Base-by-base conservation (phyloP, 805 yeast genomes). In the Cyberlindnera americana region DNA sequence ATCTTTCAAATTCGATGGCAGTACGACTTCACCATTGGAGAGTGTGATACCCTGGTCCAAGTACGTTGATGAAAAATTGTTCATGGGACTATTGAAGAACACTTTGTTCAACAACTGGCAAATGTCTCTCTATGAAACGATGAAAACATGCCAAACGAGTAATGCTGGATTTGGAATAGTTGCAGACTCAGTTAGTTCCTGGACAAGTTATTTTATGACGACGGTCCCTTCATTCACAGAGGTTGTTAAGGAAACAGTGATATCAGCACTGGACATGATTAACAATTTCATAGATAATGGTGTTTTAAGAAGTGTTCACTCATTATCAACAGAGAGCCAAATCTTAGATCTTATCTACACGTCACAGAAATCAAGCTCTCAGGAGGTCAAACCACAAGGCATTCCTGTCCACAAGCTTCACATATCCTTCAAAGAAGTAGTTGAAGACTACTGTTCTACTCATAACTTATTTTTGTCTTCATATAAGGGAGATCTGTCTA, bases 341-440 rank as follows among this genome's bases (percentile, higher is more conserved):
- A n/a, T 38, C 5, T 11, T 40, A 13, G 37, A 35, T 25, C 12
- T 12, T 6, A 14, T 21, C 21, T 6, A 13, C 26, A 13, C 12
- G 6, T 19, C 19, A 17, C 18, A 11, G 5, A 33, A n/a, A n/a
- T 17, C 28, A 21, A n/a, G 11, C n/a, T 19, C n/a, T 13, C 13
- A 25, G 5, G 25, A 31, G 13, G 33, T 43, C 26, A 54, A 43
- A 37, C 60, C 52, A 35, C 53, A 50, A 42, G 69, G 72, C 5
- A 62, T 72, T 5, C 78, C 80, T 0, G 48, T 69, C 10, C 63
- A 65, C 27, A 65, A 64, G 30, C 59, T 77, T 1, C 49, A 60
- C 22, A 64, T 72, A 4, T 66, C 84, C 0, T 80, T 81, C 53
- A 78, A 70, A 46, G 87, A 84, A 38, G 80, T 87, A 15, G 75